Evolutionary conservation across 116 monocot species (phyloP), one percentile per base, ranked within the genome.

Genomic region (Posidonia oceanica): DNA sequence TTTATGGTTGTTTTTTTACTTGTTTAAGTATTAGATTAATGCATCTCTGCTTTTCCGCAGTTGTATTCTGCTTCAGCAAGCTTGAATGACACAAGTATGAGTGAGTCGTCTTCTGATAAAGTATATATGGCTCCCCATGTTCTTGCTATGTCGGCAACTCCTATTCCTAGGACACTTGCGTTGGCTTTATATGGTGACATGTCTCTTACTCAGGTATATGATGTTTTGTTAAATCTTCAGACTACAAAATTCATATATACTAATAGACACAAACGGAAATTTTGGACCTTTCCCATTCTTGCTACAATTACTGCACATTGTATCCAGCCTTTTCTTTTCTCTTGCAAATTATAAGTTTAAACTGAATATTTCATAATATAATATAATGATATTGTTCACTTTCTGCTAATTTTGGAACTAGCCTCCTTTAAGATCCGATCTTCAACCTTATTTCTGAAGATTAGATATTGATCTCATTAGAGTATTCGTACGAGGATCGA

Each of bases 61-160:
- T 78, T 89, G 42, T 97, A 89, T 87, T 83, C 87, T 63, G 41
- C 76, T 29, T 74, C 82, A 29, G 21, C 75, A 63, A 78, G 69
- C 39, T 75, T 75, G 55, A 81, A 66, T 63, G 29, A 60, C 21
- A 71, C 52, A 62, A 52, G 14, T 39, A 16, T 39, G 16, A 75
- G 75, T 62, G 72, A 78, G 36, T 56, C 76, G 61, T 54, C 41
- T 67, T 60, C 80, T 64, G 78, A 81, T 68, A 85, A 78, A 78
- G 36, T 40, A 71, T 75, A 78, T 69, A 97, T 97, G 97, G 97
- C 92, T 36, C 97, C 97, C 66, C 97, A 97, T 79, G 69, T 97
- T 83, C 89, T 97, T 77, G 83, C 97, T 42, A 81, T 97, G 81
- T 97, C 97, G 39, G 97, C 97, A n/a, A 97, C 97, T 69, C 97